Conservation (phyloP, 2,329 filamentous ascomycete species). For the Colletotrichum eleusines region DNA sequence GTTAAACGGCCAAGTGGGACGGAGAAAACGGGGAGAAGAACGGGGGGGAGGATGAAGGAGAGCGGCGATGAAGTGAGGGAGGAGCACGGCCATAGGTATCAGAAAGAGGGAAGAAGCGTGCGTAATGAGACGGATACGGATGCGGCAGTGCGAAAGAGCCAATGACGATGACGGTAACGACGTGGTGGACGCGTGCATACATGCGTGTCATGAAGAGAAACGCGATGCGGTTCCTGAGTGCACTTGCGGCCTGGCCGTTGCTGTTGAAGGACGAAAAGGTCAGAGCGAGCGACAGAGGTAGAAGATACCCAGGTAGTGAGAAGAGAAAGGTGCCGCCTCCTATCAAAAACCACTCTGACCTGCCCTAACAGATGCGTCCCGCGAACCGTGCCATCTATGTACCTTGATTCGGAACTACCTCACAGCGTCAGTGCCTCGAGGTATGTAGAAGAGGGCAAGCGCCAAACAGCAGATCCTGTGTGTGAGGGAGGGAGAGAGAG, state of each 20-base stretch:
- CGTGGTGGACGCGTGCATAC: background rate
- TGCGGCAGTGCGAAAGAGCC: background rate
- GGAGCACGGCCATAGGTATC: slow-evolving; percentile 8
- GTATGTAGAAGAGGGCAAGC: no score
- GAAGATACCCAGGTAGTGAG: no score
- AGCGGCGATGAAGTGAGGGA: slow-evolving; percentile 21
- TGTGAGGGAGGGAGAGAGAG: no score
- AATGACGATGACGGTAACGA: background rate
- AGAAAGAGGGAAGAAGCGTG: slow-evolving; percentile 5
- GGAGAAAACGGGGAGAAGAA: background rate
- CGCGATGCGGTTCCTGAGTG: background rate
- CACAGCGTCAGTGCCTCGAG: background rate
- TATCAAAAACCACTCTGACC: background rate
- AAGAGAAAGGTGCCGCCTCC: background rate
- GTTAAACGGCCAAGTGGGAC: slow-evolving; percentile 7
- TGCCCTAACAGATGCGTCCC: background rate
- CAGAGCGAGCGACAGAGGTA: background rate
- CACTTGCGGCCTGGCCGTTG: background rate
- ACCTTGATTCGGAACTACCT: background rate
- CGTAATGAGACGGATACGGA: background rate
- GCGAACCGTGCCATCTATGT: background rate
- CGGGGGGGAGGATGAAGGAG: background rate
- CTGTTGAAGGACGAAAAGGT: background rate
- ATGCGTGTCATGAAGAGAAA: background rate
- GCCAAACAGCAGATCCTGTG: no score